These are phyloP conservation scores for Cytospora mali DNA, from an alignment of 2,329 filamentous ascomycete genomes.

Conservation along the genomic window DNA sequence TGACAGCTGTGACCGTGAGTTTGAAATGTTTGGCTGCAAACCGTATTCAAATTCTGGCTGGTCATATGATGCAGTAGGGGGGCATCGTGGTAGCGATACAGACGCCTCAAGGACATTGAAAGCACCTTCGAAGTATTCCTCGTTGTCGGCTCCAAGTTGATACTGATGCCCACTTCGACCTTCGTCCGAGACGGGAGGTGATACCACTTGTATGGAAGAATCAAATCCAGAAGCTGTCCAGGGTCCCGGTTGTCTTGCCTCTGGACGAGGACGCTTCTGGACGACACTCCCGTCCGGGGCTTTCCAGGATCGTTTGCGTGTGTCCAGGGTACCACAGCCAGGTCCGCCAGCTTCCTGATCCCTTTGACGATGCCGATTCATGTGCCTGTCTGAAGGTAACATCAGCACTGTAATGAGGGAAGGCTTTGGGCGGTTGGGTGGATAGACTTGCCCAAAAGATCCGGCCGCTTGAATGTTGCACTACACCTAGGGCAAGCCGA, in stretches of 20 bases:
- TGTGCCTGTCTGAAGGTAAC: slow-evolving; percentile 55
- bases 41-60: slow-evolving; percentile 3
- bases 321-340: slow-evolving; percentile 54
- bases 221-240: slow-evolving; percentile 17
- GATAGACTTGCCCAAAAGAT: slow-evolving; percentile 53
- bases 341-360: slow-evolving; percentile 58
- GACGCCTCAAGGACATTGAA: slow-evolving; percentile 5
- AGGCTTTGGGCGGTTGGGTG: too few species aligned
- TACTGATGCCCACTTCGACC: slow-evolving; percentile 21
- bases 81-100: background rate
- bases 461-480: slow-evolving; percentile 63
- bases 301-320: slow-evolving; percentile 59
- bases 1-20: slow-evolving; percentile 26
- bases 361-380: slow-evolving; percentile 55
- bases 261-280: slow-evolving; percentile 40
- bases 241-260: slow-evolving; percentile 13
- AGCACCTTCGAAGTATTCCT: slow-evolving; percentile 24
- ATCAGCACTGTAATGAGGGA: slow-evolving; percentile 3
- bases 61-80: background rate
- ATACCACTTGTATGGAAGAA: slow-evolving; percentile 17
- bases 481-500: slow-evolving; percentile 61
- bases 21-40: slow-evolving; percentile 3
- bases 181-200: slow-evolving; percentile 27
- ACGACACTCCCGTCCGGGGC: slow-evolving; percentile 56
- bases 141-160: slow-evolving; percentile 33